Conservation (phyloP, 257 asterid species). For the Solanum dulcamara region DNA sequence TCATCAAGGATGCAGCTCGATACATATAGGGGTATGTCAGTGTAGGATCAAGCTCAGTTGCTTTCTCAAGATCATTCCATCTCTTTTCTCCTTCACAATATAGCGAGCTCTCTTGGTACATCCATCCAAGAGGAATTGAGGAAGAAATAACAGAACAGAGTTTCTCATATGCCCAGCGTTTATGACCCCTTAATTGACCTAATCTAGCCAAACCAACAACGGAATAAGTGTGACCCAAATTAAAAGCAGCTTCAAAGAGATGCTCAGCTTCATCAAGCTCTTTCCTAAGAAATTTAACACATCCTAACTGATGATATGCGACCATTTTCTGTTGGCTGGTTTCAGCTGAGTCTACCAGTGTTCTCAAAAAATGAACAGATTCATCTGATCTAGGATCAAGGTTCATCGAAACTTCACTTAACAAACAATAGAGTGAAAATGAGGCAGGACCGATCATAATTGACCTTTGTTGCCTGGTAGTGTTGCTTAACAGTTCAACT, state of each 20-base stretch:
- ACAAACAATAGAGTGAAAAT: constrained; percentile 70
- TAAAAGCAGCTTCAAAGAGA: constrained; percentile 59
- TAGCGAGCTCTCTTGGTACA: constrained; percentile 92
- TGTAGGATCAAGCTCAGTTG: constrained; percentile 91
- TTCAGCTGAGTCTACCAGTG: constrained; percentile 55
- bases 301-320: constrained; percentile 78
- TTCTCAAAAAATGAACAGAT: constrained; percentile 48
- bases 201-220: constrained; percentile 70
- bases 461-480: constrained; percentile 51
- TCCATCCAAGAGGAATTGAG: constrained; percentile 76
- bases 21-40: constrained; percentile 92
- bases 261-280: constrained; percentile 65
- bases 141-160: constrained; percentile 61
- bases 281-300: constrained; percentile 49
- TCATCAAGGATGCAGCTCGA: constrained; percentile 92
- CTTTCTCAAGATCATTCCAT: constrained; percentile 63
- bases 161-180: constrained; percentile 42
- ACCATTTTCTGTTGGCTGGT: constrained; percentile 58
- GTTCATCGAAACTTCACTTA: constrained; percentile 70
- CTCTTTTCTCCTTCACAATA: constrained; percentile 52
- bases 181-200: constrained; percentile 40
- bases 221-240: constrained; percentile 76
- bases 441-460: constrained; percentile 70
- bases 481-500: constrained; percentile 57
- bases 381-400: constrained; percentile 67